Base-by-base conservation (phyloP, 495 filamentous ascomycete species). In the Sabuloglossum arenarium region DNA sequence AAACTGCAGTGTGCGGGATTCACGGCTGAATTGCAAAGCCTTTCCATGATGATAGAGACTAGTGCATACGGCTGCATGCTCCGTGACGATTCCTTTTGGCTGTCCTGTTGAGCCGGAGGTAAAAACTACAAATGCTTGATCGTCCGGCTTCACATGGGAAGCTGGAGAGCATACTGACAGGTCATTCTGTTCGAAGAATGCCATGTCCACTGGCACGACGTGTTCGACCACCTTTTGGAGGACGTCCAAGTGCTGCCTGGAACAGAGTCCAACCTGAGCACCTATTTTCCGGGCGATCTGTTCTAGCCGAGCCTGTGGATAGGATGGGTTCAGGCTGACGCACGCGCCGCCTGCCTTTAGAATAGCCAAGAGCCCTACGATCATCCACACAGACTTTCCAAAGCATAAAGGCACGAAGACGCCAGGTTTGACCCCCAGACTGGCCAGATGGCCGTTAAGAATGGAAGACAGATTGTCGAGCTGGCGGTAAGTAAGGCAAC, bases 401-500 rank as follows among this genome's bases (percentile, higher is more conserved):
- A 66, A 65, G 53, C 59, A 63, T 3, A 66, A 30, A 6, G 63
- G 64, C 39, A 66, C 60, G 42, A 65, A 25, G 8, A 58, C 59
- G 34, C 60, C 61, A 11, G 59, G 53, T 21, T 53, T 52, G 21
- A 63, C 61, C 12, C 60, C 60, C 8, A 59, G 14, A 21, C 62
- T 64, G 28, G 70, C 65, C 9, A 78, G 61, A 46, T 71, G 61
- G 10, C 46, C 62, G 3, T 77, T 77, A 25, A 84, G 61, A 14
- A 62, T 65, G 61, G 60, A 69, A 58, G 77, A 71, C 29, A 73
- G 60, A 0, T 58, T 39, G 27, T 79, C 72, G 31, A 83, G 64
- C 49, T 82, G 71, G 23, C 58, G 58, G 60, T 75, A 83, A 0
- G 78, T 79, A 57, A 82, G 66, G 28, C 56, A 67, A 19, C 78